Conservation (phyloP, 176 grass and related monocot genomes). For the Avena eriantha region DNA sequence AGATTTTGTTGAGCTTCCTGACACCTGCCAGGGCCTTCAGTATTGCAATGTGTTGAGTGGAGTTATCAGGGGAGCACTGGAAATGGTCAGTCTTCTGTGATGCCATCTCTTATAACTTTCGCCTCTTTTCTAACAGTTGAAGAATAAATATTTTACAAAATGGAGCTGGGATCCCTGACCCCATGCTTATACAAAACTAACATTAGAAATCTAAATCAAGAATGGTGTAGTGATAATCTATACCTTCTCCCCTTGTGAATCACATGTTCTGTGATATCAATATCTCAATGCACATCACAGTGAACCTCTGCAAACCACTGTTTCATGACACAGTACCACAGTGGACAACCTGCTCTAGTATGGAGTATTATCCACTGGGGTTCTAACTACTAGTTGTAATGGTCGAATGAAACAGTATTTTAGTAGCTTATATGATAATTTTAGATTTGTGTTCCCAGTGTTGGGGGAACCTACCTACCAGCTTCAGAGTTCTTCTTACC, state of each 20-base stretch:
- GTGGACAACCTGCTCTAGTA: not conserved
- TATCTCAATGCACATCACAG: not conserved
- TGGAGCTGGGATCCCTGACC: not conserved
- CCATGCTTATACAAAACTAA: not conserved
- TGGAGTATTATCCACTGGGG: not conserved
- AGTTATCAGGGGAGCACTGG: slow-evolving; percentile 90
- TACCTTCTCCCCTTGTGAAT: not conserved
- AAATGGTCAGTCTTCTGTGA: slow-evolving; percentile 75
- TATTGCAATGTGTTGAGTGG: slow-evolving; percentile 96
- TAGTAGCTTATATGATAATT: not conserved
- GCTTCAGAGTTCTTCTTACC: not conserved
- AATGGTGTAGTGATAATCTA: not conserved
- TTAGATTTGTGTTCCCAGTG: not conserved
- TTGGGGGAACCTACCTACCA: not conserved
- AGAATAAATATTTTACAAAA: not conserved
- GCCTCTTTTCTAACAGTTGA: not conserved
- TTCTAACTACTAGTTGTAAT: not conserved
- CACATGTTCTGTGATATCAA: not conserved
- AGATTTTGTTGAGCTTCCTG: slow-evolving; percentile 98
- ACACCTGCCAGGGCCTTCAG: slow-evolving; percentile 90
- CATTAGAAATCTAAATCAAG: not conserved
- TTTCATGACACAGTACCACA: not conserved
- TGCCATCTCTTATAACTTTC: not conserved
- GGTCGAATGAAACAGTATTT: not conserved
- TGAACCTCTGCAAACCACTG: not conserved